Conservation (phyloP, 2,329 filamentous ascomycete genomes). For the Colletotrichum higginsianum region DNA sequence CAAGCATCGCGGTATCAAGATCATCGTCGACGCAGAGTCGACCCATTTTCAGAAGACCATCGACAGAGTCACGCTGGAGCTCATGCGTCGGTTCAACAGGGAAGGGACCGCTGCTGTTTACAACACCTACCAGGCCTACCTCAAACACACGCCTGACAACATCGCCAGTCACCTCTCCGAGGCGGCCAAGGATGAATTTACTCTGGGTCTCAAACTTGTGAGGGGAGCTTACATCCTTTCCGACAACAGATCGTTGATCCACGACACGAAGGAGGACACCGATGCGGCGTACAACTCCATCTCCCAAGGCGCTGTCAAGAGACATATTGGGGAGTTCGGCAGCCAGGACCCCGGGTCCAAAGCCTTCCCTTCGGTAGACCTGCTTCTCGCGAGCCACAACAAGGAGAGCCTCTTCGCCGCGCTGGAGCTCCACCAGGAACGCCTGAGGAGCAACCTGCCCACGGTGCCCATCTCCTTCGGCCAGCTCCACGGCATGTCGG, state of each 20-base stretch:
- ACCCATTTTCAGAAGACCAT: constrained; percentile 61
- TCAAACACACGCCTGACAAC: constrained; percentile 61
- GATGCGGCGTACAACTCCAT: constrained; percentile 67
- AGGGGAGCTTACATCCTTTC: constrained; percentile 69
- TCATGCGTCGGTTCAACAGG: constrained; percentile 58
- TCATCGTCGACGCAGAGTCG: constrained; percentile 63
- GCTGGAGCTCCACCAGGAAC: constrained; percentile 58
- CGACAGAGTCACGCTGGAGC: constrained; percentile 49
- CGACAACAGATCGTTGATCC: constrained; percentile 65
- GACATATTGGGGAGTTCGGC: constrained; percentile 56
- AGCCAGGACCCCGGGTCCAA: constrained; percentile 45
- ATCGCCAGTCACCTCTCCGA: constrained; percentile 61
- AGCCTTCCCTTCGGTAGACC: constrained; percentile 61
- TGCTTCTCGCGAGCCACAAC: constrained; percentile 71
- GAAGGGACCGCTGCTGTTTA: constrained; percentile 54
- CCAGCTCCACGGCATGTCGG: constrained; percentile 71
- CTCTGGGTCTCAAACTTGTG: constrained; percentile 70
- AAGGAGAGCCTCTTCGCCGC: constrained; percentile 58
- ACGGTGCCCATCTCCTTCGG: constrained; percentile 61
- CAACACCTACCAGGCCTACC: constrained; percentile 72
- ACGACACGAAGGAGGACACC: constrained; percentile 67
- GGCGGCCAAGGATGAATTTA: constrained; percentile 63
- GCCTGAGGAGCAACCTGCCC: constrained; percentile 52
- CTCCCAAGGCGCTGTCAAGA: constrained; percentile 55
- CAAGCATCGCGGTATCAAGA: constrained; percentile 56